A percentile compares a stretch with the other conserved stretches of the same genome.
These are phyloP conservation scores for Yarrowia sp. DNA, from an alignment of 805 yeast genomes.

Conservation along the genomic window DNA sequence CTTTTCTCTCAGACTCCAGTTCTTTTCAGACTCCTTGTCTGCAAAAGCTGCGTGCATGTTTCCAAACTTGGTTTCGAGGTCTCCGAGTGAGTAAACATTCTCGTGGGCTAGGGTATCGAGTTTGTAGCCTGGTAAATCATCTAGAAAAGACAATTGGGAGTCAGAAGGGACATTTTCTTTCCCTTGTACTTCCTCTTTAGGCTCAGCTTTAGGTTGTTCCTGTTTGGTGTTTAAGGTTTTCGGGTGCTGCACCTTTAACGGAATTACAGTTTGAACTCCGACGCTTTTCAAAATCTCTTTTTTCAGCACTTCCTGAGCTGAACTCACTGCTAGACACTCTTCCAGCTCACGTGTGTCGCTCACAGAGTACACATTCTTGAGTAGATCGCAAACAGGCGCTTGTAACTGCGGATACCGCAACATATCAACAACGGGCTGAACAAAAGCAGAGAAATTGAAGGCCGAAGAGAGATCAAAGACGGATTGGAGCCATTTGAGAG, in stretches of 20 bases:
- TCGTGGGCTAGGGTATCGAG: not conserved
- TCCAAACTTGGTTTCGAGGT: constrained; percentile 44
- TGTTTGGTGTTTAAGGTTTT: not conserved
- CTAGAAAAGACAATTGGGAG: not conserved
- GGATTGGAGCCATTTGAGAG: constrained; percentile 33
- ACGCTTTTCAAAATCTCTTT: not conserved
- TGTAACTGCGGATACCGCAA: constrained; percentile 29
- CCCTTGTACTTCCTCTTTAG: not conserved
- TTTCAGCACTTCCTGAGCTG: not conserved
- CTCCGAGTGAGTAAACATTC: not conserved
- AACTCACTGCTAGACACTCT: not conserved
- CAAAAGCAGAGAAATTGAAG: constrained; percentile 35
- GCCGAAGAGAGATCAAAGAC: constrained; percentile 35
- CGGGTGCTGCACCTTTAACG: not conserved
- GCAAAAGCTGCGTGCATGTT: constrained; percentile 48
- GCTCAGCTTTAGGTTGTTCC: not conserved
- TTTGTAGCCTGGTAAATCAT: not conserved
- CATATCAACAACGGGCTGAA: constrained; percentile 39
- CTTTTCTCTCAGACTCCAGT: constrained; percentile 77
- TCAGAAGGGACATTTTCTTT: not conserved
- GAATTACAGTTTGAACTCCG: not conserved
- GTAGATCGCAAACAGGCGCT: not conserved
- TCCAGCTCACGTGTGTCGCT: not conserved
- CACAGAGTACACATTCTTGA: constrained; percentile 5
- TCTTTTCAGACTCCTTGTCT: constrained; percentile 80